A percentile compares a stretch with the other conserved stretches of the same genome.
phyloP scores from a whole-genome alignment of 2,329 filamentous ascomycete genomes.

The Stromatinia cepivora region DNA sequence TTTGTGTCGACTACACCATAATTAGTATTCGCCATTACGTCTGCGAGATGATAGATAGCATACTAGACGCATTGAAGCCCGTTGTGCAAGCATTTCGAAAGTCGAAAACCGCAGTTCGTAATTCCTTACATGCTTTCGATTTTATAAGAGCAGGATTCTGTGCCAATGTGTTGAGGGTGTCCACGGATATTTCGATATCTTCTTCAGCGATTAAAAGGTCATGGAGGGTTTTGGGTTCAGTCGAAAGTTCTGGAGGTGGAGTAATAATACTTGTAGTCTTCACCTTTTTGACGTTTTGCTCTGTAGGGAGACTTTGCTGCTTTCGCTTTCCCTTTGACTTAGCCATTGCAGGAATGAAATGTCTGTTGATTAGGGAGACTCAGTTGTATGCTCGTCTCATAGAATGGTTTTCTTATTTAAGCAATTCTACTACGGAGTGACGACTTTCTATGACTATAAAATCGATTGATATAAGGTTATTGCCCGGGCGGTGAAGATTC shows the following conservation, averaged over 20 bases:
- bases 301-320: slow-evolving; percentile 46
- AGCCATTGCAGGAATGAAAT: slow-evolving; percentile 41
- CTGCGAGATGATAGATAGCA: slow-evolving; percentile 27
- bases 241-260: slow-evolving; percentile 42
- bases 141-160: slow-evolving; percentile 64
- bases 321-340: slow-evolving; percentile 51
- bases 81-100: slow-evolving; percentile 70
- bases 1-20: slow-evolving; percentile 52
- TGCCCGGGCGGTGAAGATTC: slow-evolving; percentile 8
- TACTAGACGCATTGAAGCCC: slow-evolving; percentile 59
- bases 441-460: neutral
- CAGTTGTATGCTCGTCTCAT: neutral
- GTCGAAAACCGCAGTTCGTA: slow-evolving; percentile 66
- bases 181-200: slow-evolving; percentile 66
- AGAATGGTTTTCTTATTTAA: no score
- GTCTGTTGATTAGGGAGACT: neutral
- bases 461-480: neutral
- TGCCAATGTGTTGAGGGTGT: slow-evolving; percentile 60
- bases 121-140: slow-evolving; percentile 65
- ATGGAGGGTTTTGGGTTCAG: slow-evolving; percentile 53
- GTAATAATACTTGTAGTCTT: slow-evolving; percentile 43
- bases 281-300: slow-evolving; percentile 43
- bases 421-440: no score
- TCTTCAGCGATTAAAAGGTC: slow-evolving; percentile 62
- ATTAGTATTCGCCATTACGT: slow-evolving; percentile 26